A percentile compares a stretch with the other conserved stretches of the same genome.
Conservation (phyloP, 495 filamentous ascomycete species). For the Cryomyces antarcticus region DNA sequence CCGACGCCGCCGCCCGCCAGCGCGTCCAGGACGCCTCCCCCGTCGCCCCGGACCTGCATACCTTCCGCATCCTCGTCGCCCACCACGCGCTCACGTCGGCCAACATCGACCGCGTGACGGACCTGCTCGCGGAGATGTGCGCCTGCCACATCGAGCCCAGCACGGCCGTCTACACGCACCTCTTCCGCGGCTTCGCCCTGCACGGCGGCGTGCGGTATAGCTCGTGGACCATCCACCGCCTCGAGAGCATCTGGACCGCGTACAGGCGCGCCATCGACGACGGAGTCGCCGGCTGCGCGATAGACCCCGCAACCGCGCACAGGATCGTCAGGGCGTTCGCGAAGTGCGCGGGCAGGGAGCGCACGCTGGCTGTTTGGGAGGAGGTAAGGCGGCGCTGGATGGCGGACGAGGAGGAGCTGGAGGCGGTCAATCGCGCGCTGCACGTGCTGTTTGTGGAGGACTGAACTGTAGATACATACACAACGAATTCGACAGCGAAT, state of each 20-base stretch:
- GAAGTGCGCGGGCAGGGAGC: conserved; percentile 5
- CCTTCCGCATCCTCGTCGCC: conserved; percentile 41
- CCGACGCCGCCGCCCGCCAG: conserved; percentile 31
- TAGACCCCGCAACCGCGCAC: background rate
- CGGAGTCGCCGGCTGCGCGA: background rate
- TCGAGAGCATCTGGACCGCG: conserved; percentile 24
- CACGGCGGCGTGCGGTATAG: conserved; percentile 42
- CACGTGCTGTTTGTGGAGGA: background rate
- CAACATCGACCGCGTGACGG: conserved; percentile 32
- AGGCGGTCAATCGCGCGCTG: background rate
- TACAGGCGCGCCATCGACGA: conserved; percentile 6
- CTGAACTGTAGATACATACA: too few relatives aligned
- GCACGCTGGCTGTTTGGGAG: conserved; percentile 8
- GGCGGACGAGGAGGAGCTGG: conserved; percentile 2
- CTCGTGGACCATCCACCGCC: conserved; percentile 40
- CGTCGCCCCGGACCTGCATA: conserved; percentile 39
- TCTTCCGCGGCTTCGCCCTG: conserved; percentile 57
- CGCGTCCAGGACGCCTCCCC: conserved; percentile 32
- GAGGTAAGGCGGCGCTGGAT: conserved; percentile 2
- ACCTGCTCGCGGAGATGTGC: conserved; percentile 47
- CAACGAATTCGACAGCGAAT: too few relatives aligned
- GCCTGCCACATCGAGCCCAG: conserved; percentile 32
- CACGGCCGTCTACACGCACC: conserved; percentile 38
- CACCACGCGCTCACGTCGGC: conserved; percentile 30
- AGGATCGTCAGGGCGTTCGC: conserved; percentile 5